phyloP scores from a whole-genome alignment of 2,329 filamentous ascomycete species.

The Fusarium sp. region DNA sequence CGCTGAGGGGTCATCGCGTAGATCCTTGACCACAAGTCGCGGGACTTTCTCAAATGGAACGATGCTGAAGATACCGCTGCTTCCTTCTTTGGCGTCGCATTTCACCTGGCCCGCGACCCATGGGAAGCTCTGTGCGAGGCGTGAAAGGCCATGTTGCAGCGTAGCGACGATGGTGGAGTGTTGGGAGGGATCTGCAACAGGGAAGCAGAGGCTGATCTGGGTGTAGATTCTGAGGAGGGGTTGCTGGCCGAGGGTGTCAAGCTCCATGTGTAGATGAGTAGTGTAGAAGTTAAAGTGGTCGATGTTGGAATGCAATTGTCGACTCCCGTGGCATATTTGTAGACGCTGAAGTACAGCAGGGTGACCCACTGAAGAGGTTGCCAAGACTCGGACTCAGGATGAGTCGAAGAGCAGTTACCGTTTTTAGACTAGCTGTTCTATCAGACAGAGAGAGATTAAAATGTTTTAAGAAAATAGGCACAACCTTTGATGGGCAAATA shows the following conservation, averaged over 20 bases:
- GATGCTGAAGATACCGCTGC: constrained; percentile 57
- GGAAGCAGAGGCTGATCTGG: constrained; percentile 59
- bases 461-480: too few species aligned
- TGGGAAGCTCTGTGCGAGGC: constrained; percentile 58
- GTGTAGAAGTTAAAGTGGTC: neutral
- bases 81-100: constrained; percentile 45
- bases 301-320: neutral
- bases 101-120: constrained; percentile 63
- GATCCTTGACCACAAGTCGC: constrained; percentile 58
- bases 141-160: constrained; percentile 55
- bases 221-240: constrained; percentile 61
- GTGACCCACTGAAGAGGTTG: neutral
- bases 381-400: neutral
- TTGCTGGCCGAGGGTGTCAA: constrained; percentile 60
- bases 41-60: constrained; percentile 51
- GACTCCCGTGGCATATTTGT: constrained; percentile 3
- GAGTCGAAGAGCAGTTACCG: constrained; percentile 19
- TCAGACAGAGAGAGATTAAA: too few species aligned
- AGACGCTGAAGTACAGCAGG: neutral
- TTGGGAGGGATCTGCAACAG: constrained; percentile 42
- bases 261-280: constrained; percentile 39
- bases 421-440: neutral
- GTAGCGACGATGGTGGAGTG: constrained; percentile 49
- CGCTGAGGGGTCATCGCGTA: constrained; percentile 52
- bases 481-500: too few species aligned